Conservation (phyloP, 306 rosid species). For the Cajanus cajan region DNA sequence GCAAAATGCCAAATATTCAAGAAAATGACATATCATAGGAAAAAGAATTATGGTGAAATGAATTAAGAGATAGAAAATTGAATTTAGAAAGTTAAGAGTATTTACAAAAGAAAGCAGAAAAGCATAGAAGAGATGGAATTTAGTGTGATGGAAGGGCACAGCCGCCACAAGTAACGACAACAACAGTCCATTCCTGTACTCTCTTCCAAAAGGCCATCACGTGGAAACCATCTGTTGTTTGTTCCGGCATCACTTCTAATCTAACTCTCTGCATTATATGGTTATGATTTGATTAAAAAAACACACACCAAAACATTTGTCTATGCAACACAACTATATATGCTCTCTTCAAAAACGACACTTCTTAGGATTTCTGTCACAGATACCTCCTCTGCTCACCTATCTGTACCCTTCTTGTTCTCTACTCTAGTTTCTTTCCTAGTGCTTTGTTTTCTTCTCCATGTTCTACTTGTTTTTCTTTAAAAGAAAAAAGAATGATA, state of each 20-base stretch:
- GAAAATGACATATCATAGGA: not conserved
- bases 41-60: not conserved
- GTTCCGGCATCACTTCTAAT: conserved; percentile 41
- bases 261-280: conserved; percentile 26
- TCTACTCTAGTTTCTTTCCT: not conserved
- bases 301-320: conserved; percentile 29
- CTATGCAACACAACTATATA: conserved; percentile 31
- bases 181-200: conserved; percentile 83
- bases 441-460: not conserved
- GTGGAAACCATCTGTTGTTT: conserved; percentile 71
- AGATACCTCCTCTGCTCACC: conserved; percentile 46
- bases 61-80: no score
- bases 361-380: conserved; percentile 54
- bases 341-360: conserved; percentile 51
- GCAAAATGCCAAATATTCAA: no score
- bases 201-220: conserved; percentile 92
- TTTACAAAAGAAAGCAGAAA: no score
- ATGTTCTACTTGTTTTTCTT: not conserved
- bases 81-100: no score
- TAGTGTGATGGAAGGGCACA: conserved; percentile 31
- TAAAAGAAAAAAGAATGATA: no score
- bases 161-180: conserved; percentile 98
- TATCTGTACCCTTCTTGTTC: conserved; percentile 45
- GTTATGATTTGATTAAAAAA: not conserved
- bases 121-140: no score